phyloP scores from a whole-genome alignment of 352 stramenopile species.

The Phytophthora constricta region DNA sequence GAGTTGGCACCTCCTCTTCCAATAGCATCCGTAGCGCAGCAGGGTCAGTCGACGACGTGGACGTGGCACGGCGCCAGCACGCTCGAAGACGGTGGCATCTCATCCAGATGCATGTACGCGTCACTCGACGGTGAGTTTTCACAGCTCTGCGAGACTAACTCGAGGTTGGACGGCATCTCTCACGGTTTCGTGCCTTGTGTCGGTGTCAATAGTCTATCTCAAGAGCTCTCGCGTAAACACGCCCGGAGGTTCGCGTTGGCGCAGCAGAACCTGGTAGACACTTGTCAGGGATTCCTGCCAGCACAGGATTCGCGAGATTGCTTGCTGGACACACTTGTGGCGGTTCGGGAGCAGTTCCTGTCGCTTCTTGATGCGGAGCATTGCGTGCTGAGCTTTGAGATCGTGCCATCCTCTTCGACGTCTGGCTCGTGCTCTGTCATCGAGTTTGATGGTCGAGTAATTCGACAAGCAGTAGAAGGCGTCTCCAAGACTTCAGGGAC shows the following conservation, averaged over 20 bases:
- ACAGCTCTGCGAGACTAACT: slow-evolving; percentile 12
- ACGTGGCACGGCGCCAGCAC: slow-evolving; percentile 8
- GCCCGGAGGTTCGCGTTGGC: slow-evolving; percentile 57
- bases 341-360: slow-evolving; percentile 63
- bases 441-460: slow-evolving; percentile 63
- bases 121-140: slow-evolving; percentile 59
- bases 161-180: slow-evolving; percentile 3
- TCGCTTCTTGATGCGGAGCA: slow-evolving; percentile 67
- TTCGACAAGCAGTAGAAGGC: slow-evolving; percentile 48
- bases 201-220: slow-evolving; percentile 47
- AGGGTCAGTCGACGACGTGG: neutral
- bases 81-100: slow-evolving; percentile 58
- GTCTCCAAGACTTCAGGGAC: slow-evolving; percentile 30
- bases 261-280: slow-evolving; percentile 60
- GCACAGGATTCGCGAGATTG: slow-evolving; percentile 1
- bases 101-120: slow-evolving; percentile 68
- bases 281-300: slow-evolving; percentile 14
- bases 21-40: neutral
- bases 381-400: slow-evolving; percentile 67
- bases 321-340: slow-evolving; percentile 24
- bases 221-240: slow-evolving; percentile 53
- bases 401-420: slow-evolving; percentile 1
- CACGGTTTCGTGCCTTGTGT: slow-evolving; percentile 1
- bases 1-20: neutral
- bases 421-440: slow-evolving; percentile 36